Evolutionary conservation across 495 filamentous ascomycete species (phyloP), one percentile per base, ranked within the genome.

Genomic region (Penicillium ucsense): DNA sequence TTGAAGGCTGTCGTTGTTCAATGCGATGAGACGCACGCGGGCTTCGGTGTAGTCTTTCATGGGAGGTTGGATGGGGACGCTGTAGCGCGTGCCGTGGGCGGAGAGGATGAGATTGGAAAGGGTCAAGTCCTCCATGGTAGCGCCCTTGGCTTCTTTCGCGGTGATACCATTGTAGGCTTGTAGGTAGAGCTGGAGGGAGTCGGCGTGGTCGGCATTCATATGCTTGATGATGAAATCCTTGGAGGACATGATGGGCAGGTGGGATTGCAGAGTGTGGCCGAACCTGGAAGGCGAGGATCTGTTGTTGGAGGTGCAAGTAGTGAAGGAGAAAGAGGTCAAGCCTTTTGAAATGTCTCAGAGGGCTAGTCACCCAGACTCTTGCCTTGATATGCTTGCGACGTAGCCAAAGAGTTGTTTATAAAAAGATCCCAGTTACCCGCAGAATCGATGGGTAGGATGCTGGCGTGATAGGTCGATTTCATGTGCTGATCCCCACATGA

Each of bases 201-300:
- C 71, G 52, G 65, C 62, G 66, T 90, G 87, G 71, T 88, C 82
- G 35, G 68, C 70, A 70, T 90, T 90, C 85, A 92, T 89, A 72
- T 92, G 87, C 31, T 73, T 70, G 58, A 85, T 76, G 56, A 88
- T 84, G 60, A 83, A 81, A 35, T 72, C 48, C 49, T 81, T 84
- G 50, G 67, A 54, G 5, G 73, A 68, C 50, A 54, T 60, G 42
- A 27, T 44, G 41, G 40, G 45, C 11, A 33, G 38, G 34, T 6
- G 30, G 0, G 4, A 5, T 10, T 4, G 7, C 11, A 5, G 30
- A 32, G 0, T 32, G 20, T 11, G 41, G 29, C 11, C 28, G 4
- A 11, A n/a, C 31, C 11, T 6, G 9, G 30, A 7, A 11, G 31
- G 31, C 8, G 11, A 3, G 10, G 5, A 10, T 6, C 34, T 43